Evolutionary conservation across 2,329 filamentous ascomycete genomes (phyloP), one percentile per base, ranked within the genome.

Genomic region (Aspergillus tamarii): DNA sequence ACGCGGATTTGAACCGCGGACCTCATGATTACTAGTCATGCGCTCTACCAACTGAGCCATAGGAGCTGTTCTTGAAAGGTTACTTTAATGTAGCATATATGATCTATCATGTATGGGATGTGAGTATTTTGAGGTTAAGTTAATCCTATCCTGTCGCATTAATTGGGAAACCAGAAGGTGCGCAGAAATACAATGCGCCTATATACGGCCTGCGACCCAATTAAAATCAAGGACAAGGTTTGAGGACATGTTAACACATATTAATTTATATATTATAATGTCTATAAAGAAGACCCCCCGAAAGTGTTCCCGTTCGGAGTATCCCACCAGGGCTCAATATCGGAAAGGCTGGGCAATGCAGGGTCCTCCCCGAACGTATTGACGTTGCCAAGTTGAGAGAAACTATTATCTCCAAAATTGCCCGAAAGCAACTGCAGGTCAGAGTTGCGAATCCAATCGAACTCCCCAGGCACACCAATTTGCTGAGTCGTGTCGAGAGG

Each of bases 271-370:
- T 36, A 16, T 9, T 36, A 21, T 36, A 36, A 32, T 59, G 28
- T 63, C 62, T 69, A 74, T 64, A 70, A 46, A 39, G 62, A 68
- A 26, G 67, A 45, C 7, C 65, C 67, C 52, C 69, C 64, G 26
- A 69, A 56, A 11, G 59, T 59, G 55, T 66, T 66, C 23, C 59
- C 68, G 45, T 64, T 63, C 0, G 72, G 64, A 2, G 72, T 67
- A 50, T 71, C 72, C 75, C 75, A 76, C 75, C 75, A 77, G 1
- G 71, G 66, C 45, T 75, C 74, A 28, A 77, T 70, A 63, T 75
- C 73, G 11, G 66, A 66, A 9, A 70, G 52, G 62, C 46, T 68
- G 8, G 70, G 70, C 21, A 72, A 59, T 26, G 32, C 55, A 16
- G 60, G 30, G 7, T 67, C 64, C 3, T 65, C 65, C 12, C 53